These are phyloP conservation scores for Chlamydomonas sp. DNA, from an alignment of 139 green algal species.

Conservation along the genomic window DNA sequence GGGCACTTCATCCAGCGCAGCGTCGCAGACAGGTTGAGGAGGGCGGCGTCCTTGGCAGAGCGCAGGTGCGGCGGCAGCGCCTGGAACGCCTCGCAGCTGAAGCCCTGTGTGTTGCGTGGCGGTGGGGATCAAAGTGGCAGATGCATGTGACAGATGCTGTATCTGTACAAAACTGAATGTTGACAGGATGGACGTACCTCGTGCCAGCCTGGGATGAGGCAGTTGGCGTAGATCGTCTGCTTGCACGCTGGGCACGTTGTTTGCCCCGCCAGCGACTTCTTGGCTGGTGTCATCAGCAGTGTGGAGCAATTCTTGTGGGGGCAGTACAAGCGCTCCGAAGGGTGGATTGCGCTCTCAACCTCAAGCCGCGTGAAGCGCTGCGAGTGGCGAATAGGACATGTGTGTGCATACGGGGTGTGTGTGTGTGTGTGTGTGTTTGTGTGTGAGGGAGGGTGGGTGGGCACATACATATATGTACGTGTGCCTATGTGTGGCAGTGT, in stretches of 20 bases:
- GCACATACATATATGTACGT: too few relatives aligned
- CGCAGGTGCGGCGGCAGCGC: constrained; percentile 12
- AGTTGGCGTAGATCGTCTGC: constrained; percentile 1
- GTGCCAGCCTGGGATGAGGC: constrained; percentile 22
- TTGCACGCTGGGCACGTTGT: constrained; percentile 16
- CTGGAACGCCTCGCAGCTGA: constrained; percentile 15
- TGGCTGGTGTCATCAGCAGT: neutral
- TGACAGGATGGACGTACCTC: constrained; percentile 3
- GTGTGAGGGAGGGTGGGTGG: too few relatives aligned
- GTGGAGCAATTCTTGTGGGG: constrained; percentile 30
- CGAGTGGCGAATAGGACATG: too few relatives aligned
- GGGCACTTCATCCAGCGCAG: constrained; percentile 20
- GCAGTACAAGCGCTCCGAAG: constrained; percentile 29
- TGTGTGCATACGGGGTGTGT: too few relatives aligned
- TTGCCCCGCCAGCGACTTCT: neutral
- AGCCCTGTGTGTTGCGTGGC: constrained; percentile 11
- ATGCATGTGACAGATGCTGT: neutral
- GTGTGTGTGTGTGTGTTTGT: too few relatives aligned
- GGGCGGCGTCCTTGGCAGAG: constrained; percentile 5
- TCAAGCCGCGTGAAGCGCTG: too few relatives aligned
- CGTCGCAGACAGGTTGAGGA: constrained; percentile 6
- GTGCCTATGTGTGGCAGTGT: too few relatives aligned
- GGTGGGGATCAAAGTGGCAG: too few relatives aligned
- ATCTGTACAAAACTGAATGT: neutral
- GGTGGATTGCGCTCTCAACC: constrained; percentile 24